Percentiles rank a stretch among this genome's conserved stretches.
These are phyloP conservation scores for Plasmodium malariae DNA, from an alignment of 169 alveolate species.

Conservation along the genomic window DNA sequence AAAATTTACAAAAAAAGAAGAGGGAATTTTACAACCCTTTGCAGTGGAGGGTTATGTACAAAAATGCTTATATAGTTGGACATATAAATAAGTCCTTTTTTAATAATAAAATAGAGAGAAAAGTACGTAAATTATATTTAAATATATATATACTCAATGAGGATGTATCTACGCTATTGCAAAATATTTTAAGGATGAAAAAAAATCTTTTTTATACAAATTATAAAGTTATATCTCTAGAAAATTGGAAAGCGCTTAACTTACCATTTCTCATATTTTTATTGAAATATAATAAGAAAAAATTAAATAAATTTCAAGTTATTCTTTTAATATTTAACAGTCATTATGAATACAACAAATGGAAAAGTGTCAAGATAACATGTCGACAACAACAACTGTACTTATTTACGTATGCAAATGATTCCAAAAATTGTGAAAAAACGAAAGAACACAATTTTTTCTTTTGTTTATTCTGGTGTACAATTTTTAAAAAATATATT, in stretches of 20 bases:
- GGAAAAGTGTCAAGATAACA: background rate
- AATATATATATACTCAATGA: background rate
- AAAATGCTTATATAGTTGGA: no score
- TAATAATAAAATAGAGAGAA: background rate
- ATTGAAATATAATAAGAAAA: conserved; percentile 4
- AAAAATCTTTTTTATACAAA: background rate
- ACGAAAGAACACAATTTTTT: background rate
- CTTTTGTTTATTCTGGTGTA: background rate
- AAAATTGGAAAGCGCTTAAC: background rate
- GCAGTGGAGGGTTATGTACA: background rate
- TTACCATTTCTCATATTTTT: background rate
- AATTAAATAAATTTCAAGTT: background rate
- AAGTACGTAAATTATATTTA: background rate
- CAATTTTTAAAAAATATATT: background rate
- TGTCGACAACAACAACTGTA: background rate
- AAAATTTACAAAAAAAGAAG: background rate
- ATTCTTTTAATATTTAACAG: background rate
- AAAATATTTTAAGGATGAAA: background rate
- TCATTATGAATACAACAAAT: background rate
- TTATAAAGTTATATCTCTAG: conserved; percentile 6
- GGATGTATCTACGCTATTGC: background rate
- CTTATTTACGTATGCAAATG: background rate
- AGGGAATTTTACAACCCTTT: background rate
- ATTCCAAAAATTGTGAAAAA: background rate
- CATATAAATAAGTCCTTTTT: no score